Evolutionary conservation across 2,329 filamentous ascomycete species (phyloP).

Genomic region (Ophiostoma montium): DNA sequence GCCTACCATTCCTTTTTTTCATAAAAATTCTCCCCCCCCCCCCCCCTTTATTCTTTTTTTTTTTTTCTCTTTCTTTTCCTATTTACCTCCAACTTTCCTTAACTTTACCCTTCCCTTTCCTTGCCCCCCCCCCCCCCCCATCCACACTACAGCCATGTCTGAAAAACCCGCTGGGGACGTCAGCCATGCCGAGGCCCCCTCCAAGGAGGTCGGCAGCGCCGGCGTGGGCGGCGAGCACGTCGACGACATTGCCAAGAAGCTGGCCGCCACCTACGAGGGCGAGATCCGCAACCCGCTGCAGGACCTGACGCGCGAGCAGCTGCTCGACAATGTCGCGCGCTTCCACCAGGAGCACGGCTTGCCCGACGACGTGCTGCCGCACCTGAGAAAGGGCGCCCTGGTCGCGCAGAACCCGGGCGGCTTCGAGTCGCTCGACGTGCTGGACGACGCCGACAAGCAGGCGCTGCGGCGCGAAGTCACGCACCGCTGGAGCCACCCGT

Average conservation of each 20-base stretch:
- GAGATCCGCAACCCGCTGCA: conserved; percentile 12
- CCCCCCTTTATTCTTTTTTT: not conserved
- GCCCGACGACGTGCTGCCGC: conserved; percentile 34
- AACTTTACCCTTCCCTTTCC: not conserved
- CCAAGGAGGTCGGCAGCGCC: not conserved
- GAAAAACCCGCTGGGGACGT: conserved; percentile 1
- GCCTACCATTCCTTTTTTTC: not conserved
- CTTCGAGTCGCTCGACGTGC: conserved; percentile 39
- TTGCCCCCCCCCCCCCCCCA: not conserved
- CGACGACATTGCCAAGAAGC: conserved; percentile 4
- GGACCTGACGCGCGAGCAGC: conserved; percentile 11
- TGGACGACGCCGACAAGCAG: conserved; percentile 27
- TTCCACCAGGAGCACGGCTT: conserved; percentile 32
- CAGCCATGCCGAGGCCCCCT: not conserved
- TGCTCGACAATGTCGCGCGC: conserved; percentile 10
- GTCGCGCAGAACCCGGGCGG: conserved; percentile 55
- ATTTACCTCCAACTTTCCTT: not conserved
- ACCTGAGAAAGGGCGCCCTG: conserved; percentile 56
- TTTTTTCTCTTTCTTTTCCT: not conserved
- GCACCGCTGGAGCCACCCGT: conserved; percentile 52
- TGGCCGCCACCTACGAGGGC: conserved; percentile 8
- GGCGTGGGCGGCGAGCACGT: not conserved
- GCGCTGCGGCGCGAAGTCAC: conserved; percentile 39
- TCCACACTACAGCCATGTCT: conserved; percentile 1
- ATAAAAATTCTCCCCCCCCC: not conserved